Evolutionary conservation across 2,329 filamentous ascomycete genomes (phyloP).

Genomic region (Colletotrichum trifolii): DNA sequence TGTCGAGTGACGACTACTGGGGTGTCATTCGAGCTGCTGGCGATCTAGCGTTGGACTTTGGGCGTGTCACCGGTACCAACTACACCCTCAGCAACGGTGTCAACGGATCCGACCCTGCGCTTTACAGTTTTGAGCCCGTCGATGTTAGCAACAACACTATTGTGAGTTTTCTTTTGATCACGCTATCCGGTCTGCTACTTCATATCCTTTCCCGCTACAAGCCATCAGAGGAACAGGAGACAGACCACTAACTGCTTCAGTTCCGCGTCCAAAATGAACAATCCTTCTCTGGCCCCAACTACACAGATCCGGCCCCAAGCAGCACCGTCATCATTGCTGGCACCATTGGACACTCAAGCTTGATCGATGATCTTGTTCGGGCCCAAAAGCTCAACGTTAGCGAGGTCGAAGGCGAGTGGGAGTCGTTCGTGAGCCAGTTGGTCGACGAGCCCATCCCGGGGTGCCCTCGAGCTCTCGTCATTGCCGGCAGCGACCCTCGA

Average conservation of each 20-base stretch:
- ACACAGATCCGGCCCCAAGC: slow-evolving; percentile 51
- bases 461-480: slow-evolving; percentile 69
- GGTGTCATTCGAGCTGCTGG: slow-evolving; percentile 75
- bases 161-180: slow-evolving; percentile 44
- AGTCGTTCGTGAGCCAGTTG: slow-evolving; percentile 72
- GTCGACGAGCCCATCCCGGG: slow-evolving; percentile 68
- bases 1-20: slow-evolving; percentile 71
- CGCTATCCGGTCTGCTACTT: not conserved
- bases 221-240: not conserved
- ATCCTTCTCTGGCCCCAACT: slow-evolving; percentile 58
- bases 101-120: slow-evolving; percentile 47
- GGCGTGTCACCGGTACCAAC: slow-evolving; percentile 75
- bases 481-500: slow-evolving; percentile 73
- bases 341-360: slow-evolving; percentile 71
- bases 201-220: not conserved
- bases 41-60: slow-evolving; percentile 76
- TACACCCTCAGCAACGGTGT: slow-evolving; percentile 66
- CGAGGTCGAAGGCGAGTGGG: slow-evolving; percentile 72
- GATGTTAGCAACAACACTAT: slow-evolving; percentile 59
- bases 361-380: slow-evolving; percentile 69
- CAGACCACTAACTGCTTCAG: slow-evolving; percentile 41
- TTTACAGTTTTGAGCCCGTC: slow-evolving; percentile 56
- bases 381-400: slow-evolving; percentile 68
- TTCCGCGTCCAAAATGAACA: slow-evolving; percentile 55
- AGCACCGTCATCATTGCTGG: slow-evolving; percentile 74